phyloP scores from a whole-genome alignment of 2,329 filamentous ascomycete genomes.

The Talaromyces sp. region DNA sequence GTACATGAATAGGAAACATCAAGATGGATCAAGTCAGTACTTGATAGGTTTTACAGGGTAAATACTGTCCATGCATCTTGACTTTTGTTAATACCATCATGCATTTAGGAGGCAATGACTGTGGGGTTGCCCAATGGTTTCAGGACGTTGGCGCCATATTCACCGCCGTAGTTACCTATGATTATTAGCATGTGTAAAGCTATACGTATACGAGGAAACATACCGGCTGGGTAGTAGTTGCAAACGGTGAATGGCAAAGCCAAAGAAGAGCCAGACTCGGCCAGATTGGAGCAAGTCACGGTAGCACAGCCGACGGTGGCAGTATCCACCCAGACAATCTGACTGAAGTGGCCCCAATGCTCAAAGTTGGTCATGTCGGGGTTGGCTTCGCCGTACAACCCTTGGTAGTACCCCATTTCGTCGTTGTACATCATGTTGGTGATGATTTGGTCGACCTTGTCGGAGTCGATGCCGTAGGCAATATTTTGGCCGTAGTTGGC shows the following conservation, averaged over 20 bases:
- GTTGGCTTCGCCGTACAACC: conserved; percentile 56
- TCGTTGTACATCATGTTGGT: conserved; percentile 87
- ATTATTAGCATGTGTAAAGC: conserved; percentile 25
- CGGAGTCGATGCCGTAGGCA: conserved; percentile 60
- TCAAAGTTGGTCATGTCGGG: conserved; percentile 63
- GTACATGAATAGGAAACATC: conserved; percentile 8
- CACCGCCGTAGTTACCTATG: conserved; percentile 53
- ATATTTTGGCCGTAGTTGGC: conserved; percentile 74
- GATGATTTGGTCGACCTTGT: conserved; percentile 64
- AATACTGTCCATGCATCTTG: background rate
- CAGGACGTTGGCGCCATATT: conserved; percentile 54
- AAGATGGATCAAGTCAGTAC: background rate
- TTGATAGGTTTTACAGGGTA: background rate
- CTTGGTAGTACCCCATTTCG: conserved; percentile 60
- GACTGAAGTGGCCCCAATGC: conserved; percentile 70
- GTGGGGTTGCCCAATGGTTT: conserved; percentile 37
- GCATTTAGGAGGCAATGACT: conserved; percentile 5
- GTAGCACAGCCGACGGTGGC: conserved; percentile 62
- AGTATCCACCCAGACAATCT: conserved; percentile 68
- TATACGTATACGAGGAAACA: conserved; percentile 28
- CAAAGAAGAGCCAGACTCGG: conserved; percentile 40
- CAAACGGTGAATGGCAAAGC: conserved; percentile 75
- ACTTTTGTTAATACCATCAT: conserved; percentile 10
- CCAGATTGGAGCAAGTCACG: conserved; percentile 43
- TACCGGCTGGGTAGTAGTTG: conserved; percentile 78